These are phyloP conservation scores for Aureobasidium subglaciale DNA, from an alignment of 2,329 filamentous ascomycete genomes.

Conservation along the genomic window DNA sequence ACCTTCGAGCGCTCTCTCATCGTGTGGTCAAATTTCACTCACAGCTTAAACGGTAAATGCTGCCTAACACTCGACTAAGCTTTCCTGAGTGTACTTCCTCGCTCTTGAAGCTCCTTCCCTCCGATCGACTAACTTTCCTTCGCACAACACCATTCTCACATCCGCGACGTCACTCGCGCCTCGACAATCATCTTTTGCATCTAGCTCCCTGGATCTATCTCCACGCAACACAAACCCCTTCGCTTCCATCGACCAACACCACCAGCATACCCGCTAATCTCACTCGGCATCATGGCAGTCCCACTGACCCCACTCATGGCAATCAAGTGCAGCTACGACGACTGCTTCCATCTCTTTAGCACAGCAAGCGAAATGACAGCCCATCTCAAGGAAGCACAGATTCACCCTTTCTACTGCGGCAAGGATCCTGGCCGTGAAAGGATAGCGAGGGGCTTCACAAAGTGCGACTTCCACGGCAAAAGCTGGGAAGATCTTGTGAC, in stretches of 20 bases:
- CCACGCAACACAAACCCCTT: neutral
- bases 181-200: neutral
- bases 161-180: too few species aligned
- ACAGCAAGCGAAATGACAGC: constrained; percentile 39
- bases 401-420: constrained; percentile 39
- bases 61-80: too few species aligned
- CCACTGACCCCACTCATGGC: constrained; percentile 21
- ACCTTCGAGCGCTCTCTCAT: too few species aligned
- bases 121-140: too few species aligned
- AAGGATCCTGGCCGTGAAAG: constrained; percentile 34
- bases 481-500: constrained; percentile 26
- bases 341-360: constrained; percentile 42
- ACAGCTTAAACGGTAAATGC: too few species aligned
- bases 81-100: too few species aligned
- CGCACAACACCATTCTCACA: too few species aligned
- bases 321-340: constrained; percentile 36
- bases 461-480: constrained; percentile 34
- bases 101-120: too few species aligned
- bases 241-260: neutral
- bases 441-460: constrained; percentile 27
- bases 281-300: constrained; percentile 20
- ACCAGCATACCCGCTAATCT: neutral
- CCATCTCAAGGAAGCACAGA: constrained; percentile 42
- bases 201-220: neutral
- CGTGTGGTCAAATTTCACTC: too few species aligned